A percentile compares a stretch with the other conserved stretches of the same genome.
phyloP scores from a whole-genome alignment of 768 basidiomycete species.

The Xerocomellus chrysenteron region DNA sequence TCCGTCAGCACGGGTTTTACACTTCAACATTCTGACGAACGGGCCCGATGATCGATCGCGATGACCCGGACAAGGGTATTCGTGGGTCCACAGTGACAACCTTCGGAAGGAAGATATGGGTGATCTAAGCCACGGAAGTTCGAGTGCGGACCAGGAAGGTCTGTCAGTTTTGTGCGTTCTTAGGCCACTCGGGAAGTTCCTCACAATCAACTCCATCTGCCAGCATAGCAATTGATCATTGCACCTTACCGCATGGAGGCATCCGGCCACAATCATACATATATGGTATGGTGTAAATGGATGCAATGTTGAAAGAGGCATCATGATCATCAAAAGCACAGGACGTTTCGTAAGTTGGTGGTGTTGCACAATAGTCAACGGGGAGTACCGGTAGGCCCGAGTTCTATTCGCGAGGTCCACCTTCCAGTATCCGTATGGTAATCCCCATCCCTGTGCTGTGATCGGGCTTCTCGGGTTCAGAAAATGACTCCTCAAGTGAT shows the following conservation, averaged over 20 bases:
- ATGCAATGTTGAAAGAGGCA: background rate
- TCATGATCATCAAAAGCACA: background rate
- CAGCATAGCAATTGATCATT: background rate
- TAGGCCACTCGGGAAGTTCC: background rate
- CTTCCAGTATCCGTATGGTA: background rate
- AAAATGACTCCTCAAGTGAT: background rate
- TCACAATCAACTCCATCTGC: background rate
- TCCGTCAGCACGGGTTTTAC: background rate
- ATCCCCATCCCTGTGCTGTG: background rate
- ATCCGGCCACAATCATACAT: background rate
- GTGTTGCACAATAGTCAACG: background rate
- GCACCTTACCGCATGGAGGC: background rate
- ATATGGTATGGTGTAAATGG: background rate
- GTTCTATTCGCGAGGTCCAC: background rate
- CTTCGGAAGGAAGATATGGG: background rate
- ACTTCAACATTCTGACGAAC: background rate
- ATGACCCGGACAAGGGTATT: background rate
- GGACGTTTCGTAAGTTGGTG: background rate
- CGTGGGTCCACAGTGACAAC: background rate
- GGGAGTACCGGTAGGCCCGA: background rate
- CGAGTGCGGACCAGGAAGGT: background rate
- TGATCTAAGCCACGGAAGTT: background rate
- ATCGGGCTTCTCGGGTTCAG: background rate
- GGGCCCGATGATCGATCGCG: background rate
- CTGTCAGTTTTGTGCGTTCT: background rate